Base-by-base conservation (phyloP, 2,329 filamentous ascomycete genomes). In the Tolypocladium ovalisporum region DNA sequence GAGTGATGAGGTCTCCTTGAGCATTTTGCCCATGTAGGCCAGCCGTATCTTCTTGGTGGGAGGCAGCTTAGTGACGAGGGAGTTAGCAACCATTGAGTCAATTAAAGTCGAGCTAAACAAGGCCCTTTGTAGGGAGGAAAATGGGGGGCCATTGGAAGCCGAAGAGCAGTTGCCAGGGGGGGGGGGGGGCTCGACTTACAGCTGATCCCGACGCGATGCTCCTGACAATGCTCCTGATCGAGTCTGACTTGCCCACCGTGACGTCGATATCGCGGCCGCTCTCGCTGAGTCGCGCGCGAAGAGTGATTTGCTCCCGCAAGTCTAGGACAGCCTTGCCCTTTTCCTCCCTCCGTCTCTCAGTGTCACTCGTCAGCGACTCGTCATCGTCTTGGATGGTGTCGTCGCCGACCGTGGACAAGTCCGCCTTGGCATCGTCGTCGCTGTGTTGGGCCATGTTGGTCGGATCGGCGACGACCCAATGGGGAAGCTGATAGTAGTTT, bases 11-110 rank as follows among this genome's bases (percentile, higher is more conserved):
- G 79, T 78, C 62, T 93, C 89, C 62, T 85, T 84, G 52, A 96
- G 79, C 54, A 92, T 82, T 68, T 85, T 90, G 63, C 92, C 92
- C 71, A 94, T 80, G 69, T 96, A 95, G 24, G 84, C 86, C 59
- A 96, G 81, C 56, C 84, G 83, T 54, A 96, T 76, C 53, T 78
- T 81, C 60, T 82, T 83, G 51, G 75, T 75, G 9, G 76, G 68
- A 2, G 79, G 70, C 36, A 92, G 74, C 87, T 88, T 63, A 22
- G 22, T 22, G 29, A 17, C 34, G 44, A 15, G 4, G 13, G 39
- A 2, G 52, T 57, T 12, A 57, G 37, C 15, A 12, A 6, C 17
- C 17, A 19, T 34, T 34, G 47, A 13, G 7, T n/a, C n/a, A n/a
- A n/a, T n/a, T n/a, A n/a, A 17, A 1, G 27, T 10, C 44, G 27